A percentile compares a stretch with the other conserved stretches of the same genome.
Evolutionary conservation across 73 alveolate genomes (phyloP).

Genomic region (Paramecium primaurelia): DNA sequence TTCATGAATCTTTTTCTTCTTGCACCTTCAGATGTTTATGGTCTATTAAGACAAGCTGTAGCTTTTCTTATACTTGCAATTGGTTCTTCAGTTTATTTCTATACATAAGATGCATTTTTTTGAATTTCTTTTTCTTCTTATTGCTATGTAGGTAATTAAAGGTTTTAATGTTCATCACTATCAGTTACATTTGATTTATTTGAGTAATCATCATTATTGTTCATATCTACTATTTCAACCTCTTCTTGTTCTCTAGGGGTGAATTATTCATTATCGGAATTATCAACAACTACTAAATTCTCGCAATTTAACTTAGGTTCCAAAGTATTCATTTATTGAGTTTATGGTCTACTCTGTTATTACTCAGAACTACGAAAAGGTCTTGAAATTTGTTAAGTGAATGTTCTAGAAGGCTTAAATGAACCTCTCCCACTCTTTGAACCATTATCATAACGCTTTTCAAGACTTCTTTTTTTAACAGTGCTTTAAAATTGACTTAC

Average conservation of each 20-base stretch:
- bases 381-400: neutral
- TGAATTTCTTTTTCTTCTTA: neutral
- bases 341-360: neutral
- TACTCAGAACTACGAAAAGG: neutral
- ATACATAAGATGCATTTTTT: neutral
- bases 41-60: neutral
- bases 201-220: slow-evolving; percentile 19
- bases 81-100: neutral
- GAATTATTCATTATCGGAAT: neutral
- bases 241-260: slow-evolving; percentile 29
- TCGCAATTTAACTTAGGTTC: neutral
- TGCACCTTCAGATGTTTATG: slow-evolving; percentile 38
- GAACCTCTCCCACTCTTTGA: neutral
- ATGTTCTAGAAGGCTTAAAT: neutral
- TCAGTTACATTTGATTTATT: slow-evolving; percentile 33
- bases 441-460: neutral
- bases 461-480: neutral
- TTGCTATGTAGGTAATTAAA: neutral
- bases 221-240: neutral
- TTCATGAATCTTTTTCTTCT: slow-evolving; percentile 29
- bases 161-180: neutral
- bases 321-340: neutral
- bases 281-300: neutral
- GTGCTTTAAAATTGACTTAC: neutral
- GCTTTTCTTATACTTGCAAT: slow-evolving; percentile 18